Conservation (phyloP, 352 stramenopile species). For the Globisporangium carolinianum region DNA sequence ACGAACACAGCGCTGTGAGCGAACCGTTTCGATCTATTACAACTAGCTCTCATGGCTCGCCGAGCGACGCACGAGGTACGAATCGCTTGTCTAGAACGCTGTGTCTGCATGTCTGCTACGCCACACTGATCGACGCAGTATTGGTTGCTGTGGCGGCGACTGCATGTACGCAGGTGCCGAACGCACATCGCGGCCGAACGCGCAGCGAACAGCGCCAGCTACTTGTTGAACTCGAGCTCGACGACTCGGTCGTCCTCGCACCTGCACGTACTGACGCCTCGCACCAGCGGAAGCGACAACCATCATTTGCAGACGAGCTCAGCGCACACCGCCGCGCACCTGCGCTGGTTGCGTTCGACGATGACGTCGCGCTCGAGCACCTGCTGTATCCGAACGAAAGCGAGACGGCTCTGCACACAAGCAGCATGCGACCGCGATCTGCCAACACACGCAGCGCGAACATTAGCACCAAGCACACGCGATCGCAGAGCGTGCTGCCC, state of each 20-base stretch:
- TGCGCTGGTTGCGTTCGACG: neutral
- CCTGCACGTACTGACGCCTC: neutral
- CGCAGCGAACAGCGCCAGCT: slow-evolving; percentile 30
- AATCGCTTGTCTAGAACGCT: neutral
- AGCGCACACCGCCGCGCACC: neutral
- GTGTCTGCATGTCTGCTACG: neutral
- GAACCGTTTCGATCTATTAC: too few relatives aligned
- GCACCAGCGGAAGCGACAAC: neutral
- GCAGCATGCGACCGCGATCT: slow-evolving; percentile 5
- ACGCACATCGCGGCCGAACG: slow-evolving; percentile 4
- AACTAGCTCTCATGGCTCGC: slow-evolving; percentile 1
- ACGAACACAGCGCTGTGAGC: too few relatives aligned
- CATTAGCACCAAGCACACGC: neutral
- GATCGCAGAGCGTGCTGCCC: neutral
- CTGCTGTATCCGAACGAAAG: neutral
- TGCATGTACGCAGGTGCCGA: neutral
- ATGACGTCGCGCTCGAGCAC: neutral
- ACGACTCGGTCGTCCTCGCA: slow-evolving; percentile 31
- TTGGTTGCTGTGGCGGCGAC: neutral
- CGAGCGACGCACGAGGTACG: slow-evolving; percentile 4
- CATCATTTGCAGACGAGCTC: neutral
- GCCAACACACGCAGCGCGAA: neutral
- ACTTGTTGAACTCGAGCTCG: slow-evolving; percentile 60
- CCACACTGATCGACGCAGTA: too few relatives aligned
- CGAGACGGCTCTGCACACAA: slow-evolving; percentile 6